phyloP scores from a whole-genome alignment of 352 stramenopile species.

The Elongisporangium anandrum region DNA sequence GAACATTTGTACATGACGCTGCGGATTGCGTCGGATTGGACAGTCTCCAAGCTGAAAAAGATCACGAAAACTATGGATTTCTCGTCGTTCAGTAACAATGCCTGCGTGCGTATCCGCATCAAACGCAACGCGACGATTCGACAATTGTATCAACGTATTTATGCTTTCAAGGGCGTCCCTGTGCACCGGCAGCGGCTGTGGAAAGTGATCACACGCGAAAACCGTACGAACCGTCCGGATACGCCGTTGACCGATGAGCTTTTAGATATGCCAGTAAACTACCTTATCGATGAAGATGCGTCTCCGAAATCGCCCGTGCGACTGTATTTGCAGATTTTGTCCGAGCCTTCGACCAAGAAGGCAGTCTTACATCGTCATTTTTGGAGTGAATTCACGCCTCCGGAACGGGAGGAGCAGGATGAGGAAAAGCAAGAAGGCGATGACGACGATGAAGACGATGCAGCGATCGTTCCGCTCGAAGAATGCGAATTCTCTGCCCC shows the following conservation, averaged over 20 bases:
- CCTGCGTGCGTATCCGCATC: slow-evolving; percentile 59
- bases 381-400: slow-evolving; percentile 50
- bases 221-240: slow-evolving; percentile 76
- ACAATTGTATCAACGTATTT: slow-evolving; percentile 64
- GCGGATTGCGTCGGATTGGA: slow-evolving; percentile 72
- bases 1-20: slow-evolving; percentile 83
- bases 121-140: slow-evolving; percentile 50
- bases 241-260: slow-evolving; percentile 35
- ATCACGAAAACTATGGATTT: slow-evolving; percentile 82
- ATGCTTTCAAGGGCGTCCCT: slow-evolving; percentile 55
- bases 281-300: slow-evolving; percentile 69
- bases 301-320: slow-evolving; percentile 61
- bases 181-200: slow-evolving; percentile 67
- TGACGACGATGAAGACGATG: slow-evolving; percentile 13
- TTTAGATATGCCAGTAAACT: slow-evolving; percentile 43
- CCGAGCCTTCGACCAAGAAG: slow-evolving; percentile 9
- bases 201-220: slow-evolving; percentile 85
- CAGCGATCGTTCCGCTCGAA: slow-evolving; percentile 7
- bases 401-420: slow-evolving; percentile 12
- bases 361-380: slow-evolving; percentile 47
- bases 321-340: slow-evolving; percentile 73
- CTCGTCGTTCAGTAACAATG: slow-evolving; percentile 62
- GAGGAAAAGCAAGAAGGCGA: slow-evolving; percentile 14
- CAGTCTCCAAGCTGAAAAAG: slow-evolving; percentile 55
- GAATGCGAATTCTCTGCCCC: slow-evolving; percentile 8